Base-by-base conservation (phyloP, 805 yeast genomes). In the Zygosaccharomyces kombuchaensis region DNA sequence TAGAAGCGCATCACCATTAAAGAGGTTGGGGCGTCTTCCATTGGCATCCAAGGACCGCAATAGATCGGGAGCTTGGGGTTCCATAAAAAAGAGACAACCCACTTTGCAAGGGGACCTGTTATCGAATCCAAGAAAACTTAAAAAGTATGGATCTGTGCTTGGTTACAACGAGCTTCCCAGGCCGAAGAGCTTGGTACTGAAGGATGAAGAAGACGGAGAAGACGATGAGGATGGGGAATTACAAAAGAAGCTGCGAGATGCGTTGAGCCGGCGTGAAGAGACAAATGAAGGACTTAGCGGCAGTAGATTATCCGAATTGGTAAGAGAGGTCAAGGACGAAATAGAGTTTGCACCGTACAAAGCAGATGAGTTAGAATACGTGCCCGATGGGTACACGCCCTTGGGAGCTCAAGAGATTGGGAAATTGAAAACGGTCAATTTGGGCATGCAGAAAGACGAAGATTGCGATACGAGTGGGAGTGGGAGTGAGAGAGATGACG, bases 341-440 rank as follows among this genome's bases (percentile, higher is more conserved):
- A 62, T 80, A n/a, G 86, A 81, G 50, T 58, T 60, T 34, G 72
- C 72, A 17, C 76, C 84, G 5, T 58, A 61, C 17, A 59, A 56
- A 29, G 63, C 60, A 23, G 63, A 63, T 2, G 74, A 69, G 17
- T 50, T 71, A 19, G 70, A 73, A 2, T 71, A 74, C 48, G 58
- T 66, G 5, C 83, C 84, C 21, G 53, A 65, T 50, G 73, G 71
- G 34, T 63, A 71, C 50, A 71, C 70, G n/a, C 71, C 74, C 1
- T 63, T 75, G 25, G 56, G 64, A 9, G 54, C 59, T 3, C 60
- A 61, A 45, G 67, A 69, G 56, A 14, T 64, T 46, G 47, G 41
- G 23, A 53, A 59, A 50, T 45, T 65, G 53, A 50, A 56, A 27
- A 46, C 58, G 22, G 44, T 52, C 52, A 17, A 46, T 23, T 41